Percentiles rank a stretch among this genome's conserved stretches.
These are phyloP conservation scores for Dendrothele bispora DNA, from an alignment of 768 basidiomycete genomes.

Conservation along the genomic window DNA sequence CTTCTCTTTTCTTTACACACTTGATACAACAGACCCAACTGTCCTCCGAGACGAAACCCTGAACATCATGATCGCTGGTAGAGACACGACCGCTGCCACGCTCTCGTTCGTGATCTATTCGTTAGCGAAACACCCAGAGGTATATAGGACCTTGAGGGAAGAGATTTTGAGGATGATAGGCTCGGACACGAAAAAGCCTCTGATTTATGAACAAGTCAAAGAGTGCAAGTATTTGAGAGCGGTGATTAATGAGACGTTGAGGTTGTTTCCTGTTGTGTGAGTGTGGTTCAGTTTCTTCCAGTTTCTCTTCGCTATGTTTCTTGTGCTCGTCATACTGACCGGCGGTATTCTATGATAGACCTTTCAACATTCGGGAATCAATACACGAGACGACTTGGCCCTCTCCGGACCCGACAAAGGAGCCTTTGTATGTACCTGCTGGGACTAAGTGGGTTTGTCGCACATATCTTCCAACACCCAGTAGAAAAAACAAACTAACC, in stretches of 20 bases:
- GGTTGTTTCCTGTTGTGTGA: constrained; percentile 57
- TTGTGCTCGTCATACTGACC: too few species aligned
- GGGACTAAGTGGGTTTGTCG: constrained; percentile 41
- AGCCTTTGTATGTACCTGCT: constrained; percentile 55
- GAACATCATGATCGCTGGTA: constrained; percentile 48
- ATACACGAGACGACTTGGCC: constrained; percentile 49
- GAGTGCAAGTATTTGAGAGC: constrained; percentile 65
- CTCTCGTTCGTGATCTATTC: constrained; percentile 42
- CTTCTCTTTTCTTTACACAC: neutral
- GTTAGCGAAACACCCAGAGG: constrained; percentile 50
- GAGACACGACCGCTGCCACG: constrained; percentile 45
- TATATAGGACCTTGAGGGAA: constrained; percentile 47
- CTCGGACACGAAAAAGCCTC: too few species aligned
- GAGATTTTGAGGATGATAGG: constrained; percentile 59
- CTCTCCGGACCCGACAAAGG: constrained; percentile 42
- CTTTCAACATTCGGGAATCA: too few species aligned
- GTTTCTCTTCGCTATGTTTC: neutral
- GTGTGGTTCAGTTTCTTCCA: neutral
- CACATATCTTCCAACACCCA: too few species aligned
- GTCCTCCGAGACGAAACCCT: constrained; percentile 31
- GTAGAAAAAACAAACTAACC: too few species aligned
- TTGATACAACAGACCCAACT: neutral
- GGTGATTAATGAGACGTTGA: constrained; percentile 61
- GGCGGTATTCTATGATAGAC: too few species aligned
- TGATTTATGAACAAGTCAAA: too few species aligned